Evolutionary conservation across 768 basidiomycete species (phyloP).

Genomic region (Mycena crocata): DNA sequence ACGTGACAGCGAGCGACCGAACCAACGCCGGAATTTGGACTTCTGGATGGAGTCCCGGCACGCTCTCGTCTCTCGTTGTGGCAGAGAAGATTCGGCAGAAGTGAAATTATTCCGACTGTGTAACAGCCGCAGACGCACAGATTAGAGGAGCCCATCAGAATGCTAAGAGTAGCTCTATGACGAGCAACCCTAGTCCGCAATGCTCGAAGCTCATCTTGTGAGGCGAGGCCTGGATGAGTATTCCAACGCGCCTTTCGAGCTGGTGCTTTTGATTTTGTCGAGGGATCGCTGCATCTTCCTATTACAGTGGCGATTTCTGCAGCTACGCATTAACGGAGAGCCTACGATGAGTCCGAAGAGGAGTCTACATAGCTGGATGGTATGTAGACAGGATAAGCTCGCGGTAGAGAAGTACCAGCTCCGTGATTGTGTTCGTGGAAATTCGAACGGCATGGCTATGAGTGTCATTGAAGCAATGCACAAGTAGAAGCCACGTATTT

Average conservation of each 20-base stretch:
- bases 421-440: too few species aligned
- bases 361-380: slow-evolving; percentile 13
- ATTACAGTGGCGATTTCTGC: not conserved
- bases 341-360: not conserved
- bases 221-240: not conserved
- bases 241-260: slow-evolving; percentile 5
- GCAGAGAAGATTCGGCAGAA: not conserved
- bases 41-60: not conserved
- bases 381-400: slow-evolving; percentile 15
- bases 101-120: not conserved
- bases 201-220: slow-evolving; percentile 3
- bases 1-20: too few species aligned
- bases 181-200: slow-evolving; percentile 2
- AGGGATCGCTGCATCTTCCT: slow-evolving; percentile 12
- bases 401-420: slow-evolving; percentile 20
- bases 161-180: slow-evolving; percentile 1
- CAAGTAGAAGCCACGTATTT: too few species aligned
- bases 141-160: slow-evolving; percentile 14
- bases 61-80: not conserved
- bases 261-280: not conserved
- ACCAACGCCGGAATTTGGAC: too few species aligned
- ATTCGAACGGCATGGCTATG: too few species aligned
- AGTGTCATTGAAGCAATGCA: too few species aligned
- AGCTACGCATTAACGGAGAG: not conserved
- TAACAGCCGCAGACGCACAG: not conserved